Evolutionary conservation across 106 monocot genomes (phyloP), one percentile per base, ranked within the genome.

Genomic region (Dendrobium nobile): DNA sequence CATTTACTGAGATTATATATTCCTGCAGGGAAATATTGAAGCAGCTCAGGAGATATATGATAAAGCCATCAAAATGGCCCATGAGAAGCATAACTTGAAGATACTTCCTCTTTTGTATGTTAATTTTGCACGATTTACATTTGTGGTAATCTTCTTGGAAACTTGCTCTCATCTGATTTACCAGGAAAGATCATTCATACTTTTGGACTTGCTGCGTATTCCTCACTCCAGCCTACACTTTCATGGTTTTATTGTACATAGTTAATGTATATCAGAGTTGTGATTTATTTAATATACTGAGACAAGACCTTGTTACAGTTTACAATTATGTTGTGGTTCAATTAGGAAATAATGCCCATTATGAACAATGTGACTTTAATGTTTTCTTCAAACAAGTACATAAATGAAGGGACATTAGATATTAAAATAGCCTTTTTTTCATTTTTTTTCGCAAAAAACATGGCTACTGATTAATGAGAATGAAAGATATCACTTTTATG

Each of bases 41-140:
- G 88, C 86, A 40, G 93, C 89, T 83, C 84, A 28, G 22, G 56
- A 45, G 75, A 87, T 96, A 85, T 96, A 93, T 85, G 91, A 91
- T 40, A 91, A 85, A 78, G 96, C 89, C 80, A 90, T 96, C 75
- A 82, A 84, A 80, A 51, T 82, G 81, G 91, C 91, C 48, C 80
- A 88, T 84, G 81, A 88, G 77, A 88, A 87, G 72, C 72, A 91
- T 77, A 84, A 85, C 41, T 6, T 83, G 22, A 26, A 91, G 27
- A 73, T 87, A 43, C 47, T 93, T 80, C 61, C 88, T 76, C 44
- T 79, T 82, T 75, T 96, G 16, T 93, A 90, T 80, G 40, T 61
- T 19, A 88, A 86, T 82, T 96, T 91, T 88, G 91, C 96, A 79
- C 85, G 76, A 73, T 93, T 96, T 75, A 88, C 78, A 54, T 91